These are phyloP conservation scores for Myriangium duriaei DNA, from an alignment of 2,329 filamentous ascomycete species.

Conservation along the genomic window DNA sequence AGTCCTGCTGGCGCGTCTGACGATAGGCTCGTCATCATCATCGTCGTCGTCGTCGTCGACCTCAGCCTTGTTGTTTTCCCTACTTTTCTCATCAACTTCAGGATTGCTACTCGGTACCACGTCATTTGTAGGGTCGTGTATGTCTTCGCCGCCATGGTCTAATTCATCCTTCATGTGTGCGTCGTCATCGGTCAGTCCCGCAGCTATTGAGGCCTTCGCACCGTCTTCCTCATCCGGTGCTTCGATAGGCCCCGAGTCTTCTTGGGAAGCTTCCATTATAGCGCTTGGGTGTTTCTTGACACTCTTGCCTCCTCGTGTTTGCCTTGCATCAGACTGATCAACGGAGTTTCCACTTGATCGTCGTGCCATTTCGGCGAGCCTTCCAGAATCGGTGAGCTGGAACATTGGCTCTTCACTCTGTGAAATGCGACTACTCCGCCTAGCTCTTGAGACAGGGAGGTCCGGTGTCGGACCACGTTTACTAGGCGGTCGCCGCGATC, in stretches of 20 bases:
- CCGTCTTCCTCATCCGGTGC: constrained; percentile 19
- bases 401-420: constrained; percentile 44
- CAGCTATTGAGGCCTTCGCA: constrained; percentile 13
- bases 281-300: constrained; percentile 36
- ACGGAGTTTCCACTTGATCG: constrained; percentile 38
- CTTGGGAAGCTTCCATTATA: constrained; percentile 43
- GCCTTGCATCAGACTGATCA: constrained; percentile 30
- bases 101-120: constrained; percentile 19
- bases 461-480: constrained; percentile 5
- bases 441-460: constrained; percentile 11
- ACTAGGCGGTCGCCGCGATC: constrained; percentile 23
- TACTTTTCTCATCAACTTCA: constrained; percentile 21
- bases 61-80: constrained; percentile 23
- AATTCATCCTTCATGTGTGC: constrained; percentile 21
- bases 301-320: constrained; percentile 34
- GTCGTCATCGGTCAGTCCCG: constrained; percentile 20
- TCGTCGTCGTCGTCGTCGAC: constrained; percentile 39
- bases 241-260: constrained; percentile 27
- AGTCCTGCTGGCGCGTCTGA: constrained; percentile 30
- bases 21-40: constrained; percentile 44
- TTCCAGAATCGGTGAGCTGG: constrained; percentile 46
- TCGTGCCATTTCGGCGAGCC: constrained; percentile 42
- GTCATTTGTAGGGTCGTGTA: constrained; percentile 18
- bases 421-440: constrained; percentile 47
- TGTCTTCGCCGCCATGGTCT: constrained; percentile 21